Percentiles rank a stretch among this genome's conserved stretches.
Conservation (phyloP, 495 filamentous ascomycete species). For the Talaromyces nanjingensis region DNA sequence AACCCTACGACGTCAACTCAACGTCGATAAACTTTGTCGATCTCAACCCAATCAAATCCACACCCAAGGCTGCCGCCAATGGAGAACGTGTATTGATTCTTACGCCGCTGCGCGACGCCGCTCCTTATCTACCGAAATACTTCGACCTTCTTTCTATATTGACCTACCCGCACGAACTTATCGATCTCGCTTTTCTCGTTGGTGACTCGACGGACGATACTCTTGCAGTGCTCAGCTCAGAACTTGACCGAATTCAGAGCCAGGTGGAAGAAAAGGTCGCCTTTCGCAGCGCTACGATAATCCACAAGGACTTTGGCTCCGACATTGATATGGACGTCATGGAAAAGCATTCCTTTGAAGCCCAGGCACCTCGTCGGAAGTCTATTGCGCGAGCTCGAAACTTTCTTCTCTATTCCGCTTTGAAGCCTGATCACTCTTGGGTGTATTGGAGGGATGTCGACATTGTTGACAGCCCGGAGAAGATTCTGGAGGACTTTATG, state of each 20-base stretch:
- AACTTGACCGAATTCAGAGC: constrained; percentile 84
- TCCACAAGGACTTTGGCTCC: constrained; percentile 84
- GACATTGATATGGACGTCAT: constrained; percentile 64
- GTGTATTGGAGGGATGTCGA: constrained; percentile 99
- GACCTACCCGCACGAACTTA: constrained; percentile 90
- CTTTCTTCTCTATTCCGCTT: constrained; percentile 75
- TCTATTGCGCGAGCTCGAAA: constrained; percentile 86
- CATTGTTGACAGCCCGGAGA: constrained; percentile 80
- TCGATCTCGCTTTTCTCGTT: constrained; percentile 92
- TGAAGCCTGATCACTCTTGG: constrained; percentile 94
- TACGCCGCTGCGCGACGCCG: constrained; percentile 88
- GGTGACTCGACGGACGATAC: constrained; percentile 89
- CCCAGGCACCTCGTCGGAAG: constrained; percentile 85
- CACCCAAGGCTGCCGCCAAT: constrained; percentile 65
- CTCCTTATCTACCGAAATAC: constrained; percentile 72
- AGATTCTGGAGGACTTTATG: constrained; percentile 90
- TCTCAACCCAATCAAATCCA: constrained; percentile 80
- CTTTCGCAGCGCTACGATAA: constrained; percentile 75
- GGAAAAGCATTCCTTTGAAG: constrained; percentile 77
- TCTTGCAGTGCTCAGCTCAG: constrained; percentile 65
- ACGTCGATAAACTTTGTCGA: constrained; percentile 70
- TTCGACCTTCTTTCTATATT: constrained; percentile 89
- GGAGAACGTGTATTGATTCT: constrained; percentile 90
- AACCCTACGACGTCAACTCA: constrained; percentile 75
- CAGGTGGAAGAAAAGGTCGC: constrained; percentile 62